Evolutionary conservation across 768 basidiomycete species (phyloP), one percentile per base, ranked within the genome.

Genomic region (Calocybe cyanea): DNA sequence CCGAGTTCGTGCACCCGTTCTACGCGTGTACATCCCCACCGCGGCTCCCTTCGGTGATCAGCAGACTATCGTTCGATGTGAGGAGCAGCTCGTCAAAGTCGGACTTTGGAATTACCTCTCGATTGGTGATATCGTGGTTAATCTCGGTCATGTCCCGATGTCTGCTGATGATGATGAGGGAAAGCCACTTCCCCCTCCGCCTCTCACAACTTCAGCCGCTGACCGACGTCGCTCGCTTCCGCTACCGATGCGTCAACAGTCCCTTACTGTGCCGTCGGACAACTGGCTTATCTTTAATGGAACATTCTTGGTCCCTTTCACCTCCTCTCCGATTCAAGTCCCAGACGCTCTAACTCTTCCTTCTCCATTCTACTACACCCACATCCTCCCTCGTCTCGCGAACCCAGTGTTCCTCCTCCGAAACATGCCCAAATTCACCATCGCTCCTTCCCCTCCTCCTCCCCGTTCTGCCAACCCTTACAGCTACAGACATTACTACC

Each of bases 241-340:
- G 43, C 3, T 30, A 52, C 43, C 39, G n/a, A n/a, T n/a, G n/a
- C n/a, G n/a, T 46, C 52, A 15, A 36, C 39, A 11, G 23, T 24
- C 25, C 40, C 41, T 45, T 23, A 14, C 28, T 31, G 31, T 40
- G 20, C 41, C 44, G n/a, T 25, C 51, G 43, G 54, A 63, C 30
- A 75, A 72, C 35, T 92, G 89, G 89, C 71, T 92, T 15, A 53
- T 92, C n/a, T 92, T 79, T 58, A 77, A 85, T 50, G 89, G 88
- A 4, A 53, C 70, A 15, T 58, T 63, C 19, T 77, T 92, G 24
- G 65, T 80, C 19, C 81, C 83, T 0, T 88, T 80, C 62, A 21
- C 52, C n/a, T 35, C 33, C 3, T 67, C 71, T 3, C 61, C 80
- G 2, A 64, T 82, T 3, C 77, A 81, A 1, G 58, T 87, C 15